These are phyloP conservation scores for Plantago major DNA, from an alignment of 257 asterid species.

Conservation along the genomic window DNA sequence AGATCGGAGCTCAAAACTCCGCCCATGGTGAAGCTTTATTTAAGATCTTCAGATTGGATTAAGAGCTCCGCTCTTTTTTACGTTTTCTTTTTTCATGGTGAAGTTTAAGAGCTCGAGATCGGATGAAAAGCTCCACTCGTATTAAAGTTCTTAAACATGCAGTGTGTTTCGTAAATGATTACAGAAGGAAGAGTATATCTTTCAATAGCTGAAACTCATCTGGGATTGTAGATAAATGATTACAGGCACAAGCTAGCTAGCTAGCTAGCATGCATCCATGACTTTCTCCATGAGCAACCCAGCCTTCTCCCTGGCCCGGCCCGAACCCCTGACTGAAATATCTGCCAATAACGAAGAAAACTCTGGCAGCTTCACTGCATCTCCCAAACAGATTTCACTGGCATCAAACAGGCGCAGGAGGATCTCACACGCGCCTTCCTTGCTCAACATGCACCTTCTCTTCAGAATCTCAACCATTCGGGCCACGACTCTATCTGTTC, in stretches of 20 bases:
- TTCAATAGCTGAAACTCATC: too few species aligned
- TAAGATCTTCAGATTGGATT: too few species aligned
- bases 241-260: slow-evolving; percentile 6
- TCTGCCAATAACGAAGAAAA: slow-evolving; percentile 58
- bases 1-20: too few species aligned
- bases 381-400: slow-evolving; percentile 46
- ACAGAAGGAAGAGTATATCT: too few species aligned
- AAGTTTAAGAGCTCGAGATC: too few species aligned
- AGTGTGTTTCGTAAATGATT: too few species aligned
- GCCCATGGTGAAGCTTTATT: too few species aligned
- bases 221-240: too few species aligned
- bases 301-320: slow-evolving; percentile 58
- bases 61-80: too few species aligned
- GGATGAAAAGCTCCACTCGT: too few species aligned
- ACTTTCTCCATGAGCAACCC: slow-evolving; percentile 58
- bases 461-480: slow-evolving; percentile 45
- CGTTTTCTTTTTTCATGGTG: too few species aligned
- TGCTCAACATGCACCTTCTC: slow-evolving; percentile 53
- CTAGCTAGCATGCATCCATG: slow-evolving; percentile 27
- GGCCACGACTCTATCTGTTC: slow-evolving; percentile 32
- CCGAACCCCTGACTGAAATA: slow-evolving; percentile 65
- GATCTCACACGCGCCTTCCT: slow-evolving; percentile 68
- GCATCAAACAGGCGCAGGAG: slow-evolving; percentile 62
- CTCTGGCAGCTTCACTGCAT: slow-evolving; percentile 48
- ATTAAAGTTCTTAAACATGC: too few species aligned